Evolutionary conservation across 257 asterid species (phyloP), one percentile per base, ranked within the genome.

Genomic region (Primulina tabacum): DNA sequence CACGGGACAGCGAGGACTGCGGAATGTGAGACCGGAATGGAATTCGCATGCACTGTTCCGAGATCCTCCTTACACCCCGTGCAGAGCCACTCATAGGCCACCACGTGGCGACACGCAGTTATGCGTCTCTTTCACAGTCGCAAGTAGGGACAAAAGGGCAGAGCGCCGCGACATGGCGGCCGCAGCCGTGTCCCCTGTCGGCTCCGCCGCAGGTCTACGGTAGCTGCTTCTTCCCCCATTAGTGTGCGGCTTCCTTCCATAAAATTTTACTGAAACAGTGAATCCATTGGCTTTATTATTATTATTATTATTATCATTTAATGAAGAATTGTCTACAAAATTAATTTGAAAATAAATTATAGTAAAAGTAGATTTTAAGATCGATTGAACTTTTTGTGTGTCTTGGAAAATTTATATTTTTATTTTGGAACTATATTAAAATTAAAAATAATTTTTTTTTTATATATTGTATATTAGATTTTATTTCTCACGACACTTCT

Each of bases 121-220:
- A 83, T 61, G 64, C 79, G 86, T 85, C 88, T 82, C 86, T 85
- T 71, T 87, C 92, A 10, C 8, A 32, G 14, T 38, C 11, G 67
- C 0, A 24, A 37, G 63, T 34, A 69, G 64, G 53, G 30, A 77
- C 63, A 60, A 64, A 68, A 70, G 60, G 76, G 69, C 79, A 69
- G 64, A 67, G 60, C 47, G 57, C 64, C 62, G 68, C 69, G 88
- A 84, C 96, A 85, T 29, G 86, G 87, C 91, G 87, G 93, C 92
- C 71, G 83, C 79, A 68, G 82, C 82, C 71, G 74, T 53, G 35
- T 52, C 53, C 53, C 4, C 70, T 74, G 93, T 87, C 89, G 84
- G 78, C 68, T 60, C 75, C 73, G 64, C 83, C 78, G 6, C 29
- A 47, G 20, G 56, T 47, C 56, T 47, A 16, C 56, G 2, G 20